These are phyloP conservation scores for Penicillium nordicum DNA, from an alignment of 2,329 filamentous ascomycete species.

Conservation along the genomic window DNA sequence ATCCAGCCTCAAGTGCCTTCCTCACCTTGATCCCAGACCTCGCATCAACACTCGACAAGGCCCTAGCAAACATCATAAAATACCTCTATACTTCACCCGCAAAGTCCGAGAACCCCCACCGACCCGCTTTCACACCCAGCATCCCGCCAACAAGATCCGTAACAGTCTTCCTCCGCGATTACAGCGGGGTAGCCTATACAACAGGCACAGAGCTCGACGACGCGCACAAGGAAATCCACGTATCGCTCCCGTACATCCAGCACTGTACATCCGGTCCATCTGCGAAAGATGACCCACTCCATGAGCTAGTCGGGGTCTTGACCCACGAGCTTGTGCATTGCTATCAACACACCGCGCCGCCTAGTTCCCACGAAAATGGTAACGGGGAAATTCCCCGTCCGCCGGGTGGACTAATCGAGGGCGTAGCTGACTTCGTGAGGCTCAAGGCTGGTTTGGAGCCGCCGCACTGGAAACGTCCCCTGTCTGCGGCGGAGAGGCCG, in stretches of 20 bases:
- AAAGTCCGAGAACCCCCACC: conserved; percentile 10
- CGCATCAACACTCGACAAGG: conserved; percentile 55
- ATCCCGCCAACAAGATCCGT: conserved; percentile 73
- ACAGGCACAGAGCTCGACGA: conserved; percentile 72
- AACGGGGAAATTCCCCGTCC: conserved; percentile 23
- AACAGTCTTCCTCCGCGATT: conserved; percentile 74
- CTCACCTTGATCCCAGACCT: conserved; percentile 63
- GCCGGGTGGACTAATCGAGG: conserved; percentile 79
- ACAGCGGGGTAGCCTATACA: conserved; percentile 87
- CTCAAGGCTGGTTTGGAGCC: conserved; percentile 69
- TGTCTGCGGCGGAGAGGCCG: conserved; percentile 44
- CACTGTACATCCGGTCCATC: conserved; percentile 16
- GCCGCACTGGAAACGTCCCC: conserved; percentile 72
- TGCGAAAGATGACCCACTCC: conserved; percentile 28
- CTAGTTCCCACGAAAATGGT: conserved; percentile 36
- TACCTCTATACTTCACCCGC: conserved; percentile 60
- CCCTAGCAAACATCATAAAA: conserved; percentile 65
- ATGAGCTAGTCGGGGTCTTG: conserved; percentile 77
- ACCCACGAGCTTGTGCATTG: conserved; percentile 95
- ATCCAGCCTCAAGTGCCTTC: conserved; percentile 53
- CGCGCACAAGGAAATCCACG: conserved; percentile 91
- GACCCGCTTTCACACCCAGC: conserved; percentile 29
- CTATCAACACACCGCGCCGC: conserved; percentile 72
- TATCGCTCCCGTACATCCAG: conserved; percentile 72
- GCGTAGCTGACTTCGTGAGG: conserved; percentile 89